Evolutionary conservation across 495 filamentous ascomycete genomes (phyloP).

Genomic region (Pyrenula massariospora): DNA sequence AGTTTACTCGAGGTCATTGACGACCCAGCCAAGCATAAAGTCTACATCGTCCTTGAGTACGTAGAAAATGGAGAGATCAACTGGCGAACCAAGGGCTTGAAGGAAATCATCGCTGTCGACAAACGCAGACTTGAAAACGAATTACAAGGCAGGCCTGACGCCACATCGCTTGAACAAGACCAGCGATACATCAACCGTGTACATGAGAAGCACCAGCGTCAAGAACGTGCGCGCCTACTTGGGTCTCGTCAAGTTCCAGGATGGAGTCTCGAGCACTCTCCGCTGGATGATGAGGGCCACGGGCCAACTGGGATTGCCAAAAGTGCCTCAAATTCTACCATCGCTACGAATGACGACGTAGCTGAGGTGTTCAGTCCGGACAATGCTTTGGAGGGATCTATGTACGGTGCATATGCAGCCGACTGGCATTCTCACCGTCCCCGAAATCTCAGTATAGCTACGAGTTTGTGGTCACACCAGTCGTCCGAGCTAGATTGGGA

Average conservation of each 20-base stretch:
- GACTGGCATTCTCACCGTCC: constrained; percentile 24
- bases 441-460: constrained; percentile 32
- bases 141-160: constrained; percentile 42
- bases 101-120: constrained; percentile 71
- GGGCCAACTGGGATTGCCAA: constrained; percentile 25
- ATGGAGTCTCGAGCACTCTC: constrained; percentile 76
- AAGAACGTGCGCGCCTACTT: constrained; percentile 42
- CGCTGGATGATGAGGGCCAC: constrained; percentile 41
- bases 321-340: constrained; percentile 20
- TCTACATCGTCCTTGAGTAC: constrained; percentile 93
- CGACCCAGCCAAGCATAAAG: constrained; percentile 88
- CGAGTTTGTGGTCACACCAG: constrained; percentile 33
- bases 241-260: constrained; percentile 39
- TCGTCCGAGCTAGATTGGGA: constrained; percentile 45
- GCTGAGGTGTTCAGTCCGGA: constrained; percentile 28
- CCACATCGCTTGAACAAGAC: constrained; percentile 44
- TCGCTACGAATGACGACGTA: constrained; percentile 9
- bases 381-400: constrained; percentile 49
- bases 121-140: constrained; percentile 67
- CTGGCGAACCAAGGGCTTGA: constrained; percentile 77
- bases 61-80: constrained; percentile 87
- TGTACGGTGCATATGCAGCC: constrained; percentile 59
- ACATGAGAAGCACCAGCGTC: constrained; percentile 25
- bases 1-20: constrained; percentile 95
- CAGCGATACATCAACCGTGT: constrained; percentile 17